A percentile compares a stretch with the other conserved stretches of the same genome.
phyloP scores from a whole-genome alignment of 2,329 filamentous ascomycete genomes.

The Fusarium humuli region DNA sequence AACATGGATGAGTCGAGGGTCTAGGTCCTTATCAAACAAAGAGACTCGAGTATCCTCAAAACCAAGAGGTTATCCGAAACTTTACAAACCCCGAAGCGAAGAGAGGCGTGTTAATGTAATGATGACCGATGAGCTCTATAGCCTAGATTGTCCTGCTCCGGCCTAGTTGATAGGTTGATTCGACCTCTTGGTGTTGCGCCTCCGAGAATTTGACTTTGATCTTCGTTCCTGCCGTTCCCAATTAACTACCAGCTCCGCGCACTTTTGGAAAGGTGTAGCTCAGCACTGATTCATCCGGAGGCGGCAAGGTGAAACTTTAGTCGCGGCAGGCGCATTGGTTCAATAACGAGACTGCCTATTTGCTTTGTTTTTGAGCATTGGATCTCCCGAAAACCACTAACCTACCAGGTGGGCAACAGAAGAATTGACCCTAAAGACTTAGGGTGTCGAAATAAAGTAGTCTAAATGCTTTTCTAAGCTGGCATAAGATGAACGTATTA shows the following conservation, averaged over 20 bases:
- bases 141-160: not conserved
- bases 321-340: not conserved
- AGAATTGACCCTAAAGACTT: too few relatives aligned
- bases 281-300: constrained; percentile 22
- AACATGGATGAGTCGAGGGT: constrained; percentile 15
- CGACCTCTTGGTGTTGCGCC: constrained; percentile 1
- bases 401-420: too few relatives aligned
- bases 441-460: too few relatives aligned
- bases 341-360: constrained; percentile 3
- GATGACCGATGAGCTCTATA: not conserved
- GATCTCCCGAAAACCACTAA: too few relatives aligned
- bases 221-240: constrained; percentile 42
- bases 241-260: not conserved
- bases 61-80: constrained; percentile 20
- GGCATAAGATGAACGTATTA: too few relatives aligned
- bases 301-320: constrained; percentile 26
- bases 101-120: not conserved
- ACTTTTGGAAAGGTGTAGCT: not conserved
- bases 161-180: not conserved
- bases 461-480: too few relatives aligned
- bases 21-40: constrained; percentile 11
- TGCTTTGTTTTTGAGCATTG: not conserved
- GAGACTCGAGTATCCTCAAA: not conserved
- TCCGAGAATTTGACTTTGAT: constrained; percentile 41
- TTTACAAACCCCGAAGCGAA: not conserved